Evolutionary conservation across 371 early-diverging fungal species (phyloP), one percentile per base, ranked within the genome.

Genomic region (Dinochytrium kinnereticum): DNA sequence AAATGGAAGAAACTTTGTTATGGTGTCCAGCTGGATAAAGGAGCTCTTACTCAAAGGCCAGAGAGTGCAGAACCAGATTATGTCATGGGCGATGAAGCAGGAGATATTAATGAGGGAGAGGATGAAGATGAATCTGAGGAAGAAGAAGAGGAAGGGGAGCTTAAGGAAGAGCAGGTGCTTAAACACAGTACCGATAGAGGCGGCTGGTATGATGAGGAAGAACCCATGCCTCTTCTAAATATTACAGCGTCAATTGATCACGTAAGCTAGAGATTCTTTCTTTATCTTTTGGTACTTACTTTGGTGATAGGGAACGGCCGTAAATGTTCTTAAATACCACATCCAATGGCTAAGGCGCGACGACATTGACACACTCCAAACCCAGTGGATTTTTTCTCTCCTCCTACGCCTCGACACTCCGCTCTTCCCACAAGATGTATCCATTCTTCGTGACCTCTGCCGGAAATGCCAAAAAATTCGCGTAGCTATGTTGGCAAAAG

Each of bases 361-460:
- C 49, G 51, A 40, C n/a, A 31, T 51, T 1, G 37, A 17, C 21
- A 21, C 71, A 1, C 0, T 70, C 10, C 74, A 87, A 82, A 78
- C 76, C 3, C 77, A 74, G 59, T 87, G 88, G 88, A 59, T 86
- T 10, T 85, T 84, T 64, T 82, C 85, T 1, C 70, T 88, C 55
- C 73, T 88, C n/a, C 37, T 82, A 39, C 79, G 83, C n/a, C 61
- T 86, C 21, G 86, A 88, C 59, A 78, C 76, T 30, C 79, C 86
- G 2, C 74, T 88, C 37, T 83, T 82, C 37, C 77, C 85, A 10
- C 80, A 85, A 40, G 76, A 86, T 49, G 75, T 81, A 3, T 78
- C 84, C 1, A 61, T 79, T 34, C 76, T 88, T 28, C 72, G 88
- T 50, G 81, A 76, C 36, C 24, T 88, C 33, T 80, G 82, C 59